These are phyloP conservation scores for Ambrosiella xylebori DNA, from an alignment of 2,329 filamentous ascomycete species.

Conservation along the genomic window DNA sequence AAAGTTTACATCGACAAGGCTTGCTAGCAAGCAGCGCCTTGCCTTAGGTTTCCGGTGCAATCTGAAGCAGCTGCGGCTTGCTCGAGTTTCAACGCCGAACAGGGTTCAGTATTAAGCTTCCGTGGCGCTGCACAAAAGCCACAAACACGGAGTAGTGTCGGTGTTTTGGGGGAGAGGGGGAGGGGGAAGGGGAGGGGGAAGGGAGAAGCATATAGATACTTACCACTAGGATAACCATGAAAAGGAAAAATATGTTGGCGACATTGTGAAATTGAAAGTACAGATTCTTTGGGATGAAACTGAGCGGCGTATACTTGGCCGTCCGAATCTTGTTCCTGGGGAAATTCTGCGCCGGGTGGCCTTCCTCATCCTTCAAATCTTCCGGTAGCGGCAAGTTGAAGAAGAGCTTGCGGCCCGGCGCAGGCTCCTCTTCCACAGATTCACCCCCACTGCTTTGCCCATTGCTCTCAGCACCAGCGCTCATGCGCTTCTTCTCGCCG, in stretches of 20 bases:
- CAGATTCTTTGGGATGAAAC: constrained; percentile 89
- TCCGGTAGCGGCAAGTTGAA: constrained; percentile 73
- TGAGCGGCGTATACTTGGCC: constrained; percentile 89
- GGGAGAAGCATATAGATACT: constrained; percentile 24
- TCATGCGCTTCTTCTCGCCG: constrained; percentile 52
- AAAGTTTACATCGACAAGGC: no score
- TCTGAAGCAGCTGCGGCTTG: no score
- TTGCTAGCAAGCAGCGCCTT: no score
- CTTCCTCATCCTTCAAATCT: constrained; percentile 63
- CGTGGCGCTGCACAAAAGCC: no score
- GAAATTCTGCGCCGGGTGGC: constrained; percentile 51
- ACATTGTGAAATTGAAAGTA: constrained; percentile 98
- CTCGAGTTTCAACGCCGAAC: no score
- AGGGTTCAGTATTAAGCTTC: no score
- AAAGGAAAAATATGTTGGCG: constrained; percentile 96
- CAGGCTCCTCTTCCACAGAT: constrained; percentile 17
- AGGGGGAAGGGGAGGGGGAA: no score
- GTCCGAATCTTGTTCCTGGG: constrained; percentile 93
- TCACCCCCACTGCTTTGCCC: constrained; percentile 21
- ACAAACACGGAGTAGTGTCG: no score
- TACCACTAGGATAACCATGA: constrained; percentile 87
- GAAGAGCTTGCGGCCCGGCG: constrained; percentile 46
- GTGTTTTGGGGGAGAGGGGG: no score
- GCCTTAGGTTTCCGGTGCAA: no score
- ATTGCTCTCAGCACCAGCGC: constrained; percentile 19